A percentile compares a stretch with the other conserved stretches of the same genome.
Evolutionary conservation across 2,329 filamentous ascomycete species (phyloP).

Genomic region (Monosporascus sp.): DNA sequence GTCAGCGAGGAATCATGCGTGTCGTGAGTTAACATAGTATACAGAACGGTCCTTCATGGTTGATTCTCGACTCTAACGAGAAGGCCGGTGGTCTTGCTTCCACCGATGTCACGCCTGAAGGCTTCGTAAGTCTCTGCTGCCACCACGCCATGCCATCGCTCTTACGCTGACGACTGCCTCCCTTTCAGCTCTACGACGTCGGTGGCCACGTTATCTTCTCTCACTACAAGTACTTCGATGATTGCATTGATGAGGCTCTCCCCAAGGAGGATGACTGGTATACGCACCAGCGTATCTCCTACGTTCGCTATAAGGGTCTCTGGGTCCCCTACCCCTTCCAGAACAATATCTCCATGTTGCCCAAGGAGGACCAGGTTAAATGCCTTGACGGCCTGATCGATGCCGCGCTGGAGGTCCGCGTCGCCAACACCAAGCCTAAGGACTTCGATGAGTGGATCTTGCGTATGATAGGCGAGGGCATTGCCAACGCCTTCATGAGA

Average conservation of each 20-base stretch:
- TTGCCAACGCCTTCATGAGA: constrained; percentile 96
- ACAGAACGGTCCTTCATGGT: constrained; percentile 87
- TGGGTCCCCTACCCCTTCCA: constrained; percentile 99
- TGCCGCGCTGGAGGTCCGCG: constrained; percentile 79
- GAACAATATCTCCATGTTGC: constrained; percentile 98
- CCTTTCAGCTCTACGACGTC: constrained; percentile 84
- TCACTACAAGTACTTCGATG: constrained; percentile 99
- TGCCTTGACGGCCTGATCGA: constrained; percentile 96
- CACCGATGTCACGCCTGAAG: constrained; percentile 90
- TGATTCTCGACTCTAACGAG: constrained; percentile 90
- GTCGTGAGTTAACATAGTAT: constrained; percentile 17
- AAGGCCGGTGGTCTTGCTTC: constrained; percentile 93
- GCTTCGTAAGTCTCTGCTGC: constrained; percentile 71
- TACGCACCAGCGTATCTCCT: constrained; percentile 96
- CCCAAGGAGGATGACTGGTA: constrained; percentile 95
- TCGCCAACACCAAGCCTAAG: constrained; percentile 86
- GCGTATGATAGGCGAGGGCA: constrained; percentile 80
- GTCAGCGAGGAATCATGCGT: constrained; percentile 7
- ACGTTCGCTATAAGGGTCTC: constrained; percentile 91
- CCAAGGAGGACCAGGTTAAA: constrained; percentile 93
- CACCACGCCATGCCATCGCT: background rate
- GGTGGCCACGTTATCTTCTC: constrained; percentile 98
- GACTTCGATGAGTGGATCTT: constrained; percentile 99
- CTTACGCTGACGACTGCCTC: constrained; percentile 16
- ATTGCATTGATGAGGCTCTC: constrained; percentile 94